phyloP scores from a whole-genome alignment of 441 rosid genomes.

The Gossypium lobatum region DNA sequence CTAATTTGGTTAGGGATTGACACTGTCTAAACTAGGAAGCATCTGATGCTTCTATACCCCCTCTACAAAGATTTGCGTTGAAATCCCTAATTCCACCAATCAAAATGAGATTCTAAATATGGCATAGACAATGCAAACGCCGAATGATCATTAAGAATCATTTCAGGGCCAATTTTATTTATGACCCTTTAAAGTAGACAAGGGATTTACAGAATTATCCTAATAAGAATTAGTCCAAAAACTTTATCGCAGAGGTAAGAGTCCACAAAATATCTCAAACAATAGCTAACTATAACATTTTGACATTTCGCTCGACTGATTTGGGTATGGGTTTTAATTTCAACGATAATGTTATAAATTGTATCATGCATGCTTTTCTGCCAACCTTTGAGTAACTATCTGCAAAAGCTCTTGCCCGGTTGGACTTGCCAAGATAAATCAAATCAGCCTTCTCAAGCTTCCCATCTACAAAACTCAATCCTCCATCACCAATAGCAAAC shows the following conservation, averaged over 20 bases:
- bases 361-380: conserved; percentile 2
- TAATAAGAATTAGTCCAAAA: background rate
- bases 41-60: background rate
- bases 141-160: background rate
- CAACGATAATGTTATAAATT: background rate
- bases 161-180: background rate
- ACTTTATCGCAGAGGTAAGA: background rate
- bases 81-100: background rate
- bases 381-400: conserved; percentile 93
- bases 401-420: conserved; percentile 79
- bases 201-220: background rate
- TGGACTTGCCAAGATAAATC: conserved; percentile 56
- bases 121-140: background rate
- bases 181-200: background rate
- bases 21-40: background rate
- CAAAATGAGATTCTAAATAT: background rate
- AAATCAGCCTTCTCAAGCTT: conserved; percentile 77
- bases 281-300: background rate
- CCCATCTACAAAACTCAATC: conserved; percentile 70
- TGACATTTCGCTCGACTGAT: background rate
- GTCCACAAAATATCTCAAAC: background rate
- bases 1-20: background rate
- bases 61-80: background rate
- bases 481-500: conserved; percentile 65
- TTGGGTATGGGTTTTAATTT: background rate